Base-by-base conservation (phyloP, 306 rosid species). In the Citrullus colocynthis region DNA sequence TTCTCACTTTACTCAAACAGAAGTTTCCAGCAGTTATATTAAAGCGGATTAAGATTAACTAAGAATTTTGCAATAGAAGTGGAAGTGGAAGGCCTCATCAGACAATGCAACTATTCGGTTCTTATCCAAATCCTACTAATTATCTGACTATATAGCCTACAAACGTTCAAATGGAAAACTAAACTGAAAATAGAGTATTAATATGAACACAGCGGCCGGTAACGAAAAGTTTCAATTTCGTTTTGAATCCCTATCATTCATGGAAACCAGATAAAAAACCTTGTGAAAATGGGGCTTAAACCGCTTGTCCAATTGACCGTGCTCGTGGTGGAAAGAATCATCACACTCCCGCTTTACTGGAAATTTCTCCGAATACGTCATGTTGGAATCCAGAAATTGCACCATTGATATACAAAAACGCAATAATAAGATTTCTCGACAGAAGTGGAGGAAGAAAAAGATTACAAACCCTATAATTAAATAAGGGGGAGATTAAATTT, bases 301-400 rank as follows among this genome's bases (percentile, higher is more conserved):
- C n/a, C 96, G 97, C 87, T 91, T 93, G 66, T 62, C 79, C 30
- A 86, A 80, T 5, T 88, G 88, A 4, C 79, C 90, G 36, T 83
- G 84, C 45, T 88, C 88, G 32, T 90, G 88, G 52, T 88, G 90
- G 8, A 86, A 84, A 1, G 88, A 36, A 20, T 88, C 96, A 78
- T 86, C 97, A 49, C 84, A 82, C 89, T 91, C 98, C 82, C 89
- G 79, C 85, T 91, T 93, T 80, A 87, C 88, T 42, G 88, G 80
- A 11, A 51, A 59, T 84, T 84, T 81, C 6, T 83, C 91, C 42
- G 77, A 84, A 76, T 51, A 41, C 63, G 86, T 59, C 60, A 87
- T 64, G 77, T 85, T 86, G 36, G 70, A 88, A 79, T 80, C 86
- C 93, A 87, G 87, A 69, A 82, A 77, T 77, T 87, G 90, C 72